Evolutionary conservation across 495 filamentous ascomycete species (phyloP).

Genomic region (Haplographium delicatum): DNA sequence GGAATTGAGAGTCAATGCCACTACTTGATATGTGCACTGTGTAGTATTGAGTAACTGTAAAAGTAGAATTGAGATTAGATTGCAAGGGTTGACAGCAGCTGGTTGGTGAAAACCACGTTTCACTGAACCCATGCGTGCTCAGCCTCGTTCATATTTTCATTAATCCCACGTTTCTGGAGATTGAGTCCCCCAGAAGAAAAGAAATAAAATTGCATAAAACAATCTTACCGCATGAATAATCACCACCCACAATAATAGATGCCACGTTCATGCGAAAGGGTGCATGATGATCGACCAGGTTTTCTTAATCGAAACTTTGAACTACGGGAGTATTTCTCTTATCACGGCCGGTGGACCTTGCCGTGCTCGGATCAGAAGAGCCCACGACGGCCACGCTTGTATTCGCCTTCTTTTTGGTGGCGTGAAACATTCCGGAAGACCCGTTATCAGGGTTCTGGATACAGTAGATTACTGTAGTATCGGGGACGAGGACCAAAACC

Average conservation of each 20-base stretch:
- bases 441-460: constrained; percentile 14
- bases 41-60: too few relatives aligned
- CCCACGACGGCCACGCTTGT: not conserved
- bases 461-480: too few relatives aligned
- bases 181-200: not conserved
- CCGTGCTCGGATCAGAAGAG: too few relatives aligned
- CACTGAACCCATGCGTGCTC: not conserved
- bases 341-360: constrained; percentile 7
- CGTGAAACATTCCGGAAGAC: constrained; percentile 23
- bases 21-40: not conserved
- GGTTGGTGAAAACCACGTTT: constrained; percentile 4
- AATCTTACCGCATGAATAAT: constrained; percentile 1
- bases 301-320: not conserved
- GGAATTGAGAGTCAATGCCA: constrained; percentile 1
- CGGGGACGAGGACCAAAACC: constrained; percentile 2
- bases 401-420: constrained; percentile 18
- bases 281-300: constrained; percentile 5
- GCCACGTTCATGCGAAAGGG: constrained; percentile 1
- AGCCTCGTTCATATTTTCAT: constrained; percentile 1
- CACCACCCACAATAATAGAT: not conserved
- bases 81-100: too few relatives aligned
- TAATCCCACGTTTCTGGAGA: not conserved
- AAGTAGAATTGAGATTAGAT: too few relatives aligned
- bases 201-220: constrained; percentile 11
- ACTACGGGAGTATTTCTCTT: constrained; percentile 6